phyloP scores from a whole-genome alignment of 176 grass and related monocot species.

The Poa annua region DNA sequence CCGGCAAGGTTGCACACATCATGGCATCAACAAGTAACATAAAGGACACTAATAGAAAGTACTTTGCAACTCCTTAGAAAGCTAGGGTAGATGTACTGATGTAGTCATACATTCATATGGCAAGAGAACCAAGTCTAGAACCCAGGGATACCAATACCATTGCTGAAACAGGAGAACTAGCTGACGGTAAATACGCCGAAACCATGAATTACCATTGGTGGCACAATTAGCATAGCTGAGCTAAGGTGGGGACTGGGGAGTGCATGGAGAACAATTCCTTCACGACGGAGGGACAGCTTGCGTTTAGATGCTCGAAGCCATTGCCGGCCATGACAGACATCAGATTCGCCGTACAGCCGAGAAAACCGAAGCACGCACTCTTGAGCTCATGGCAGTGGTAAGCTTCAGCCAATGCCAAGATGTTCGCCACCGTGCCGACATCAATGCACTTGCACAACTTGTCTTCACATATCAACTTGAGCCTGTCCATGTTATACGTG shows the following conservation, averaged over 20 bases:
- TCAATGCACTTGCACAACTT: too few relatives aligned
- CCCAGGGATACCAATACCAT: neutral
- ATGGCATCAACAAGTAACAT: neutral
- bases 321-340: neutral
- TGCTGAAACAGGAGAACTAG: neutral
- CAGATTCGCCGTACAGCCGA: neutral
- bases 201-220: slow-evolving; percentile 1
- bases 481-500: too few relatives aligned
- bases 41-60: neutral
- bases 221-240: neutral
- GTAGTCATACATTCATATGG: neutral
- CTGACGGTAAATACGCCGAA: neutral
- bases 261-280: neutral
- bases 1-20: neutral
- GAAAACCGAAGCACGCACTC: too few relatives aligned
- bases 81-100: neutral
- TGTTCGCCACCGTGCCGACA: too few relatives aligned
- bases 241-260: neutral
- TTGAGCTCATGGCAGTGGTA: too few relatives aligned
- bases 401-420: too few relatives aligned
- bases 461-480: too few relatives aligned
- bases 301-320: neutral
- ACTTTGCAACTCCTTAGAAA: neutral
- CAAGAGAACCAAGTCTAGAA: neutral
- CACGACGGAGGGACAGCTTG: neutral